Conservation (phyloP, 176 grass and related monocot species). For the Ananas comosus region DNA sequence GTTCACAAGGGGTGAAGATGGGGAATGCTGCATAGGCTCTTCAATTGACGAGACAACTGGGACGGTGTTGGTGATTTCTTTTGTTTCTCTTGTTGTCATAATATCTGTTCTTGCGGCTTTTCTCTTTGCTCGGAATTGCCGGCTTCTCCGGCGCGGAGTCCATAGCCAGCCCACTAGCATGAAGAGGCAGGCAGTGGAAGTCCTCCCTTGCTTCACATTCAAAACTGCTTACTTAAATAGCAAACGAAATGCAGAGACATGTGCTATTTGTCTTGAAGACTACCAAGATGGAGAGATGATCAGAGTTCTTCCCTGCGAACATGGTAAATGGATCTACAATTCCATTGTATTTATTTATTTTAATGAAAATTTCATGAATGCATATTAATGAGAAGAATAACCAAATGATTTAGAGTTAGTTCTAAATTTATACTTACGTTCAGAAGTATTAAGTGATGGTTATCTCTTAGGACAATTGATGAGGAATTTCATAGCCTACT, state of each 20-base stretch:
- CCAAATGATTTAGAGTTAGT: neutral
- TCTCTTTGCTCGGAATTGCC: constrained; percentile 83
- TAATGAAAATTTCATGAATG: neutral
- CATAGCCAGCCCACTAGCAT: constrained; percentile 43
- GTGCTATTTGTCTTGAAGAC: constrained; percentile 82
- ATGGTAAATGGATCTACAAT: constrained; percentile 39
- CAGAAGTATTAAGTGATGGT: neutral
- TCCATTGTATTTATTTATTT: neutral
- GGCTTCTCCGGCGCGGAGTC: constrained; percentile 45
- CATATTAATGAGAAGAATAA: neutral
- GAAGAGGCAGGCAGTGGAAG: constrained; percentile 67
- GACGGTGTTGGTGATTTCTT: constrained; percentile 83
- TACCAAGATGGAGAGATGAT: constrained; percentile 67
- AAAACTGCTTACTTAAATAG: constrained; percentile 31
- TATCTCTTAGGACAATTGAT: neutral
- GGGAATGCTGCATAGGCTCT: constrained; percentile 72
- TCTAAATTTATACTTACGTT: neutral
- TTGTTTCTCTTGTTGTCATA: constrained; percentile 76
- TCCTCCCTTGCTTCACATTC: constrained; percentile 48
- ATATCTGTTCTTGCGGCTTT: constrained; percentile 76
- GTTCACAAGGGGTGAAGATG: constrained; percentile 48
- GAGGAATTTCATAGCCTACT: neutral
- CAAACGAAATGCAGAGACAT: constrained; percentile 43
- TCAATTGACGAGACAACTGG: constrained; percentile 76
- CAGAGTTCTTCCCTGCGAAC: constrained; percentile 71